Conservation (phyloP, 208 protist species). For the Wallacemonas sp. region DNA sequence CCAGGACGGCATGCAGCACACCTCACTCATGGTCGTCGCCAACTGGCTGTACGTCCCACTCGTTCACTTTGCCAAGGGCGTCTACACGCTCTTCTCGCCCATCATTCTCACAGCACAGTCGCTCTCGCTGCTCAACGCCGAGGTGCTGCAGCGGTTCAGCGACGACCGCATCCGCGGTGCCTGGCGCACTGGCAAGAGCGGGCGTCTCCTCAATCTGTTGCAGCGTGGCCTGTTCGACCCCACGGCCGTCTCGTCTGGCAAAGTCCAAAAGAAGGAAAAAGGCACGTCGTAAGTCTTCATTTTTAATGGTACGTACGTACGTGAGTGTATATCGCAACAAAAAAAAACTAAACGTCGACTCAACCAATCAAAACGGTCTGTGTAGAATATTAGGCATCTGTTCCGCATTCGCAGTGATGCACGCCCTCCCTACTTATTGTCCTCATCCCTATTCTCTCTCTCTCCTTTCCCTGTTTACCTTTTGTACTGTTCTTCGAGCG, state of each 20-base stretch:
- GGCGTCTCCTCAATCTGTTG: slow-evolving; percentile 68
- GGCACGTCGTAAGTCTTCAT: neutral
- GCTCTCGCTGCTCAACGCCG: slow-evolving; percentile 81
- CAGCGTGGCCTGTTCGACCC: slow-evolving; percentile 70
- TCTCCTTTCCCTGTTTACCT: no score
- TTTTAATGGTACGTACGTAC: no score
- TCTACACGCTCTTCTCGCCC: slow-evolving; percentile 76
- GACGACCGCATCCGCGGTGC: slow-evolving; percentile 32
- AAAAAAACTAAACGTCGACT: no score
- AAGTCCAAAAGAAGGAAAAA: neutral
- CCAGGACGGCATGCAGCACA: slow-evolving; percentile 21
- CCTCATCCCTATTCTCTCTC: no score
- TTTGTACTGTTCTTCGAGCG: no score
- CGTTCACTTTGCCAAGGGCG: slow-evolving; percentile 83
- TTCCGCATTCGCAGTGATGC: no score
- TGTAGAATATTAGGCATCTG: no score
- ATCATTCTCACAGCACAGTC: slow-evolving; percentile 77
- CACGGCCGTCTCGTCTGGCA: slow-evolving; percentile 11
- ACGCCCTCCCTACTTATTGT: no score
- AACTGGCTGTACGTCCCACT: slow-evolving; percentile 83
- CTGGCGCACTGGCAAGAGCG: slow-evolving; percentile 38
- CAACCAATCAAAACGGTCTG: no score
- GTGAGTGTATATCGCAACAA: no score
- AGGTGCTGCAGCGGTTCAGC: slow-evolving; percentile 57
- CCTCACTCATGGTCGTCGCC: slow-evolving; percentile 57